Conservation (phyloP, 441 rosid species). For the Pelargonium australe region DNA sequence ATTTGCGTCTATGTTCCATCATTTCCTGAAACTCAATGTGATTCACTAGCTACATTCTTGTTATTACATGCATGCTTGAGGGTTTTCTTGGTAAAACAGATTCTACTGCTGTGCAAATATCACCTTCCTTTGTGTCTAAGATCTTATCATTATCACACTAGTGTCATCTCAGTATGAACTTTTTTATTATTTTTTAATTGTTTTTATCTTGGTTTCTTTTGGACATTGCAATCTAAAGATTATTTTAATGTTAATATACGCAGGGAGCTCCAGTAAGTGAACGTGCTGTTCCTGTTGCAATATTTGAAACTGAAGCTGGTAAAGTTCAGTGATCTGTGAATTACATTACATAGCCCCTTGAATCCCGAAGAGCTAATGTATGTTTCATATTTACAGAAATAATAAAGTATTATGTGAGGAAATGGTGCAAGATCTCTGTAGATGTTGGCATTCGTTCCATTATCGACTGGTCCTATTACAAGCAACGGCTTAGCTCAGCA, state of each 20-base stretch:
- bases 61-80: not conserved
- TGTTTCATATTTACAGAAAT: conserved; percentile 48
- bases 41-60: not conserved
- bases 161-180: not conserved
- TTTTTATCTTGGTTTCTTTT: conserved; percentile 15
- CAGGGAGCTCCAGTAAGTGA: conserved; percentile 99
- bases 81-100: not conserved
- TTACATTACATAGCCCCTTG: conserved; percentile 21
- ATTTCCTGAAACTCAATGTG: not conserved
- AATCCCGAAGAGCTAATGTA: conserved; percentile 17
- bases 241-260: conserved; percentile 30
- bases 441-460: conserved; percentile 73
- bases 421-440: conserved; percentile 90
- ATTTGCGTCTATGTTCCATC: not conserved
- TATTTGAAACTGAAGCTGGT: conserved; percentile 88
- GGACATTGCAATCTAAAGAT: conserved; percentile 11
- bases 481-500: conserved; percentile 89
- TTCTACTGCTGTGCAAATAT: not conserved
- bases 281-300: conserved; percentile 99
- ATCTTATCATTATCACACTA: not conserved
- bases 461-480: conserved; percentile 93
- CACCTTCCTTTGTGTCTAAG: not conserved
- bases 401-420: conserved; percentile 65
- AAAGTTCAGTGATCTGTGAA: conserved; percentile 22
- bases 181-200: conserved; percentile 1